phyloP scores from a whole-genome alignment of 2,329 filamentous ascomycete genomes.

The Claviceps monticola region DNA sequence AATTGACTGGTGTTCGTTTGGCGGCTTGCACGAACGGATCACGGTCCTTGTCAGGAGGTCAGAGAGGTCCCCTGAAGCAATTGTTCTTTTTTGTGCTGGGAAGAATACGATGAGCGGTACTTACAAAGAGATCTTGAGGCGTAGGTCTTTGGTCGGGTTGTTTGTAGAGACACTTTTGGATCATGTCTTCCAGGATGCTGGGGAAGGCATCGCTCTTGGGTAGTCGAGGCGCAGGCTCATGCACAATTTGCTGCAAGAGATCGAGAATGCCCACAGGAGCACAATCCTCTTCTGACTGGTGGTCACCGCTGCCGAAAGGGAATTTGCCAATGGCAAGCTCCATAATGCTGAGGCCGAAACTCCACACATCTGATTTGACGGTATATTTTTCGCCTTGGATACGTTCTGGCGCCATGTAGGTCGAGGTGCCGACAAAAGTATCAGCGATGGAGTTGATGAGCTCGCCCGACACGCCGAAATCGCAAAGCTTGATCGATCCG shows the following conservation, averaged over 20 bases:
- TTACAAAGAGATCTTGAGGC: conserved; percentile 78
- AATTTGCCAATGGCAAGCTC: conserved; percentile 96
- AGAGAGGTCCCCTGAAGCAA: neutral
- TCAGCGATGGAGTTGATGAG: conserved; percentile 96
- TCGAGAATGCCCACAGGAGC: conserved; percentile 92
- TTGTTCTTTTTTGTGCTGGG: neutral
- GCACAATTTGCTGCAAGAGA: conserved; percentile 90
- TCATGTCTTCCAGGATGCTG: conserved; percentile 87
- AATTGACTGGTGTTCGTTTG: conserved; percentile 87
- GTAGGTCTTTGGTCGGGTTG: conserved; percentile 79
- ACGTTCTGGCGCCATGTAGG: conserved; percentile 97
- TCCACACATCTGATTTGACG: conserved; percentile 98
- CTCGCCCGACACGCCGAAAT: conserved; percentile 97
- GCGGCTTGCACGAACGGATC: conserved; percentile 93
- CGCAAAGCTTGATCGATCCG: conserved; percentile 91
- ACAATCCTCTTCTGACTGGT: conserved; percentile 57
- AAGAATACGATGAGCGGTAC: neutral
- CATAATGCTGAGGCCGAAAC: conserved; percentile 90
- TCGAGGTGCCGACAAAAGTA: conserved; percentile 95
- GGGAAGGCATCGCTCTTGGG: conserved; percentile 98
- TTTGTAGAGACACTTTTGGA: conserved; percentile 89
- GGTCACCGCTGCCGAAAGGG: conserved; percentile 69
- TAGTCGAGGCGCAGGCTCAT: conserved; percentile 83
- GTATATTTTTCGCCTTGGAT: conserved; percentile 96
- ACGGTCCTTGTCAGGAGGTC: conserved; percentile 48